These are phyloP conservation scores for Pseudogymnoascus sp. DNA, from an alignment of 2,329 filamentous ascomycete species.

Conservation along the genomic window DNA sequence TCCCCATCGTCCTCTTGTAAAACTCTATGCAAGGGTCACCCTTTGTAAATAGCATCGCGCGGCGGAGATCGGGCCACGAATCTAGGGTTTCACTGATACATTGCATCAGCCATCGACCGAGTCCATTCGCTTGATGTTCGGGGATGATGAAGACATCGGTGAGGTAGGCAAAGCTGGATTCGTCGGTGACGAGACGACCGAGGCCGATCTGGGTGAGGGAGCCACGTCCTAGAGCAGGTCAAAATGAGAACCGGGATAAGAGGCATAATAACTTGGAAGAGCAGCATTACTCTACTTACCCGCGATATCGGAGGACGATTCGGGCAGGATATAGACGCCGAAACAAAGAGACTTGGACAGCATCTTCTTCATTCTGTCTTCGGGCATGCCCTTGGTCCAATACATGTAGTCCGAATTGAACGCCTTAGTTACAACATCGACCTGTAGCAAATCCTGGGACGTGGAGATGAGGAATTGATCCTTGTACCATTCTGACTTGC, in stretches of 20 bases:
- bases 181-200: slow-evolving; percentile 58
- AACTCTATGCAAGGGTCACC: slow-evolving; percentile 16
- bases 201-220: slow-evolving; percentile 41
- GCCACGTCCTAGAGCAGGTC: neutral
- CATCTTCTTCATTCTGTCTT: slow-evolving; percentile 39
- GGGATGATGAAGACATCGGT: slow-evolving; percentile 59
- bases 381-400: slow-evolving; percentile 48
- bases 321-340: slow-evolving; percentile 40
- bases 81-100: slow-evolving; percentile 49
- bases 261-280: slow-evolving; percentile 6
- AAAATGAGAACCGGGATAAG: neutral
- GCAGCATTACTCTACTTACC: slow-evolving; percentile 17
- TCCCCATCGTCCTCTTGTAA: slow-evolving; percentile 21
- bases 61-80: slow-evolving; percentile 50
- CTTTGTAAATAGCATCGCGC: slow-evolving; percentile 48
- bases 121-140: slow-evolving; percentile 49
- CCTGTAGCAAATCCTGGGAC: slow-evolving; percentile 45
- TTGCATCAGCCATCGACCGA: slow-evolving; percentile 57
- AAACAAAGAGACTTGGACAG: slow-evolving; percentile 51
- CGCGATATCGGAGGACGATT: slow-evolving; percentile 23
- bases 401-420: slow-evolving; percentile 50
- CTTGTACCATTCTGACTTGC: slow-evolving; percentile 35
- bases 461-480: slow-evolving; percentile 53
- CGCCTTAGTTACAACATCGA: slow-evolving; percentile 43
- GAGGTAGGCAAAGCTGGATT: slow-evolving; percentile 58